Conservation (phyloP, 2,329 filamentous ascomycete genomes). For the Ploettnerulaceae sp. region DNA sequence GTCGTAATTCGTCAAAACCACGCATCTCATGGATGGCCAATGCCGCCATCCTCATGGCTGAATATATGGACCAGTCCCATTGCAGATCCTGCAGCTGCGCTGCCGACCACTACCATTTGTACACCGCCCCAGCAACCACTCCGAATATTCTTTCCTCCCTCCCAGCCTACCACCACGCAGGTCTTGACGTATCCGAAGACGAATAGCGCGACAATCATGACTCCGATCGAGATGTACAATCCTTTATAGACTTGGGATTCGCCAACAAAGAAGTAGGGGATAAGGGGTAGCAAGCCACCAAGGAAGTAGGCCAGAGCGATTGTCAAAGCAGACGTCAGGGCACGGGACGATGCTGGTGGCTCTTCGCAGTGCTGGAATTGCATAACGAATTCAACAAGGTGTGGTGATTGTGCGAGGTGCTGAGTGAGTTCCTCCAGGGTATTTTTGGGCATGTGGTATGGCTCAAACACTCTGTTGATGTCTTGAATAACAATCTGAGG, state of each 20-base stretch:
- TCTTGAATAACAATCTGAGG: constrained; percentile 27
- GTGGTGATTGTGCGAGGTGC: constrained; percentile 32
- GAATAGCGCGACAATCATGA: constrained; percentile 58
- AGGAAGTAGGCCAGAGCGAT: constrained; percentile 53
- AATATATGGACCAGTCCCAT: constrained; percentile 37
- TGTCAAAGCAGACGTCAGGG: constrained; percentile 44
- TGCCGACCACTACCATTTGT: constrained; percentile 40
- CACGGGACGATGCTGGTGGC: constrained; percentile 31
- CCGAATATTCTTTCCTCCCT: constrained; percentile 26
- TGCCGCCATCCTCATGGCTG: constrained; percentile 19
- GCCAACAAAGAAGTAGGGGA: constrained; percentile 49
- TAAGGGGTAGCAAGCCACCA: constrained; percentile 50
- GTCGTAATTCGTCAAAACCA: constrained; percentile 1
- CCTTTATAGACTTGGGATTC: constrained; percentile 39
- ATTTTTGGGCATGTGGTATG: constrained; percentile 32
- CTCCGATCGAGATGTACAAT: constrained; percentile 53
- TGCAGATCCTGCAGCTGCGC: constrained; percentile 36
- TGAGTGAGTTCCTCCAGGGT: constrained; percentile 33
- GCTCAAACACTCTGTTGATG: constrained; percentile 34
- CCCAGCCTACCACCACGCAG: constrained; percentile 42
- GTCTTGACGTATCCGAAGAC: constrained; percentile 64
- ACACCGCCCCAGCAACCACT: constrained; percentile 33
- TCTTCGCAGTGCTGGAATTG: constrained; percentile 34
- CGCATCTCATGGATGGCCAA: background rate
- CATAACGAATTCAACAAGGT: constrained; percentile 39